Evolutionary conservation across 768 basidiomycete genomes (phyloP).

Genomic region (Leucogyrophana mollusca): DNA sequence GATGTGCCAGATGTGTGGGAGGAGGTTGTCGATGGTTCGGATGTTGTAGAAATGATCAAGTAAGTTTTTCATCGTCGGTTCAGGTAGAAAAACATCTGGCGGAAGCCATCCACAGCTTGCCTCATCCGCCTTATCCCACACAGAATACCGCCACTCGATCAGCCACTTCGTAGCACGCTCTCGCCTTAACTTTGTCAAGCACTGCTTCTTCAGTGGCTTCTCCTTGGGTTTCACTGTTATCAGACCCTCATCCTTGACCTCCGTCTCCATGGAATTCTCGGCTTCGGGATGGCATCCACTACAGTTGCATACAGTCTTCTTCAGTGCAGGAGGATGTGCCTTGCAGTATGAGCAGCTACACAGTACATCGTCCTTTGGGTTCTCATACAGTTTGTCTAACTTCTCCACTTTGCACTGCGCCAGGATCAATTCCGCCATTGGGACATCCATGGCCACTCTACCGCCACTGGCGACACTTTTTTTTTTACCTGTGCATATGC

Average conservation of each 20-base stretch:
- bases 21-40: neutral
- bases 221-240: neutral
- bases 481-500: too few species aligned
- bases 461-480: too few species aligned
- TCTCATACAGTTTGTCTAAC: constrained; percentile 1
- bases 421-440: constrained; percentile 4
- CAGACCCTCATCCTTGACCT: neutral
- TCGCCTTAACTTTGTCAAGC: too few species aligned
- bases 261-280: neutral
- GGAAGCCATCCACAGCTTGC: neutral
- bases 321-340: neutral
- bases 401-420: neutral
- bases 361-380: neutral
- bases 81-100: neutral
- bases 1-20: neutral
- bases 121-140: neutral
- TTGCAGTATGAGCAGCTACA: neutral
- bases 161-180: neutral
- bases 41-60: neutral
- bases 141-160: neutral
- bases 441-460: neutral
- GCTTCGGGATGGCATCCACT: constrained; percentile 1
- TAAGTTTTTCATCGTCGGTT: neutral
- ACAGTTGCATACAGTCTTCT: neutral
- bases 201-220: neutral